Base-by-base conservation (phyloP, 2,329 filamentous ascomycete genomes). In the Pleoardoris graminearum region DNA sequence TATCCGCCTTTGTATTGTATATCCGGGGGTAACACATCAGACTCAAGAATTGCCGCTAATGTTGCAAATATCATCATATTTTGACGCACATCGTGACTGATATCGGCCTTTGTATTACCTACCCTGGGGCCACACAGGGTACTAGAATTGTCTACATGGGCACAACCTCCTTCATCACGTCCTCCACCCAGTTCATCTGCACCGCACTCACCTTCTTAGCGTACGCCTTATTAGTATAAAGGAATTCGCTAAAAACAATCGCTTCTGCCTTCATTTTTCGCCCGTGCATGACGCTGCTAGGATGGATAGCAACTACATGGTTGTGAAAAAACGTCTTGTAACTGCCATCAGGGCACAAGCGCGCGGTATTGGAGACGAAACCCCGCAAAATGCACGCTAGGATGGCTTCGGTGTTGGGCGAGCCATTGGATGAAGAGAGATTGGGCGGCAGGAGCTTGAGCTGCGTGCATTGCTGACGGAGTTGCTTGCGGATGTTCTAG, bases 201-300 rank as follows among this genome's bases (percentile, higher is more conserved):
- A 87, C 80, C 0, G 80, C 82, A 68, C 82, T 85, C 7, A 86
- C 84, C 3, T 82, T 80, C 43, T 83, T 76, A 12, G 82, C 85
- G 73, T 85, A 87, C 48, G 82, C 82, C 59, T 82, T 82, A 37
- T 80, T 85, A 17, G 85, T 87, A 63, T 83, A 87, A 2, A 87
- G 82, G 67, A 84, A 86, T 67, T 87, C 84, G 53, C 82, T 84
- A 62, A 85, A 87, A 67, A 87, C 76, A 48, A 87, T 84, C 2
- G 82, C 84, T 69, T 85, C 83, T 1, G 82, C 84, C 68, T 85
- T 83, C 1, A 84, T 76, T 62, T 80, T 80, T 17, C 67, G 58
- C 16, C 82, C 82, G 62, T 83, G 84, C 6, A 86, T 67, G 12
- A 84, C 82, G 54, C 82, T 85, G 7, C 80, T 81, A 0, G 84